Base-by-base conservation (phyloP, 164 flowering plant species). In the Vitis amurensis region DNA sequence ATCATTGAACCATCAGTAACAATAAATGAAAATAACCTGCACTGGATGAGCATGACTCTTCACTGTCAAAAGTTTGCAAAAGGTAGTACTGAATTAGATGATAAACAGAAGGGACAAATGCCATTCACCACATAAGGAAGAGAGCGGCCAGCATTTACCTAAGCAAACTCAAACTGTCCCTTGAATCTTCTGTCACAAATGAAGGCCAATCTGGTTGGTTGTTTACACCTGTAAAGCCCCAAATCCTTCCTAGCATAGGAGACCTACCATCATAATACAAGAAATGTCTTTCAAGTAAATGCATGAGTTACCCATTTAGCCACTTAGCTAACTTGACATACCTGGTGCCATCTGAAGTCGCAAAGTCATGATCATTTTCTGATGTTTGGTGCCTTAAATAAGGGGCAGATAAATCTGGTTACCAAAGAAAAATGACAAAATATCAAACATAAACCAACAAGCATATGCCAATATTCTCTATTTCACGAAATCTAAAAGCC, bases 11-110 rank as follows among this genome's bases (percentile, higher is more conserved):
- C 27, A 23, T 23, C 27, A 23, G 27, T 23, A 23, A 23, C 27
- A 53, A 68, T 27, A 14, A 70, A 17, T 19, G 27, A 23, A 30
- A 50, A 59, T 30, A 59, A 91, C 97, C 97, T 88, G 93, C 88
- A 77, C 76, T 83, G 60, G 89, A 87, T 51, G 89, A 84, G 83
- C 90, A 79, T 27, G 94, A 89, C 73, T 89, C 94, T 71, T 89
- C 92, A 50, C 94, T 91, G 89, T 77, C 73, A 74, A 50, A 72
- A 59, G 27, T 58, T 53, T 10, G 12, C 59, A 61, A 61, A 63
- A 63, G 68, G 37, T n/a, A 53, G 30, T 61, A 16, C 52, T 7
- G 15, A 56, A 59, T 52, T 16, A 55, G 65, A 11, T 13, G 12
- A 56, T 12, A 52, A n/a, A 23, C 17, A 61, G 19, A 58, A 19